Evolutionary conservation across 2,329 filamentous ascomycete genomes (phyloP).

Genomic region (Magnaporthiopsis incrustans): DNA sequence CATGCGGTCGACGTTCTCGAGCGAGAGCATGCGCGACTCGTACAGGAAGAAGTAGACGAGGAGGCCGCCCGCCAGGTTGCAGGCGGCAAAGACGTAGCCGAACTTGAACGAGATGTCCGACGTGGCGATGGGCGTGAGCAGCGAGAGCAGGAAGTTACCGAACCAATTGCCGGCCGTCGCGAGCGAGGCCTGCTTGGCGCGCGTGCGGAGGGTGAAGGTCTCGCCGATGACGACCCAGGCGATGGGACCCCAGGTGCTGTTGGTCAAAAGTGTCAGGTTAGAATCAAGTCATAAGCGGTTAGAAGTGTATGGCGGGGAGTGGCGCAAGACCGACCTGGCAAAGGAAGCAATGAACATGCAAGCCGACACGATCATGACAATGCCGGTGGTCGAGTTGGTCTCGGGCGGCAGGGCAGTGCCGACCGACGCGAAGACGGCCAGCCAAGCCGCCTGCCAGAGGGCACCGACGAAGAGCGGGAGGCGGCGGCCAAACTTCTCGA

Average conservation of each 20-base stretch:
- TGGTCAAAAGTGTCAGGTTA: constrained; percentile 13
- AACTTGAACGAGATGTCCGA: constrained; percentile 4
- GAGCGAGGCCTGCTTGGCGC: constrained; percentile 9
- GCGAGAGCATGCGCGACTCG: constrained; percentile 74
- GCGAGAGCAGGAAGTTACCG: constrained; percentile 9
- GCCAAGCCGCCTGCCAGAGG: constrained; percentile 58
- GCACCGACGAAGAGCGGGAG: constrained; percentile 58
- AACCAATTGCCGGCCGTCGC: constrained; percentile 9
- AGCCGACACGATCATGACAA: constrained; percentile 63
- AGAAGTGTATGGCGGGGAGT: background rate
- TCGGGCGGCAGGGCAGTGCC: constrained; percentile 24
- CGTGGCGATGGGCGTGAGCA: constrained; percentile 7
- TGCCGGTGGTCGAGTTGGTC: constrained; percentile 32
- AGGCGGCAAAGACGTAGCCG: constrained; percentile 7
- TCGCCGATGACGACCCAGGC: constrained; percentile 62
- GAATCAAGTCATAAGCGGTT: background rate
- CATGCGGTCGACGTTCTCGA: constrained; percentile 77
- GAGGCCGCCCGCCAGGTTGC: constrained; percentile 4
- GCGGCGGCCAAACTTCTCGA: constrained; percentile 61
- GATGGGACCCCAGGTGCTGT: constrained; percentile 58
- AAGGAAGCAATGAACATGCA: constrained; percentile 71
- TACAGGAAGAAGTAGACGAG: constrained; percentile 69
- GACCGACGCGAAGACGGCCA: constrained; percentile 56
- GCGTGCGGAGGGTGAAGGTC: constrained; percentile 50
- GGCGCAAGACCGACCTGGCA: constrained; percentile 28